Evolutionary conservation across 352 stramenopile genomes (phyloP).

Genomic region (Pythium insidiosum): DNA sequence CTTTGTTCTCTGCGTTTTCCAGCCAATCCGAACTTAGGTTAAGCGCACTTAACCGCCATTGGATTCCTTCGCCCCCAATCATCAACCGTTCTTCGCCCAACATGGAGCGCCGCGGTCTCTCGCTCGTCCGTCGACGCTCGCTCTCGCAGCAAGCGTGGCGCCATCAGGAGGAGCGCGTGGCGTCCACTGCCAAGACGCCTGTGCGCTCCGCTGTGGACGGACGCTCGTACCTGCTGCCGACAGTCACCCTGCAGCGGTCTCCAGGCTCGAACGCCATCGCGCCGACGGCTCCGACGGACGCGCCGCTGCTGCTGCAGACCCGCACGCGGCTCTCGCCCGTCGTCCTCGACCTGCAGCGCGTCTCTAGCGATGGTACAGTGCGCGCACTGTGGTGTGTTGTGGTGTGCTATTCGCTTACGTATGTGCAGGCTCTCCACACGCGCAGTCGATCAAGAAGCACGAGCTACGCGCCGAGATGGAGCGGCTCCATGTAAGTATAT

Average conservation of each 20-base stretch:
- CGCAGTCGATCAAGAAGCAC: conserved; percentile 70
- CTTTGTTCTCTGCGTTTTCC: too few species aligned
- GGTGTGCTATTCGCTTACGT: conserved; percentile 1
- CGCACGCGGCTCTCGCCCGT: conserved; percentile 41
- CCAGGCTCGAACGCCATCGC: conserved; percentile 9
- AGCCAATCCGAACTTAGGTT: too few species aligned
- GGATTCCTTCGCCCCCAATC: too few species aligned
- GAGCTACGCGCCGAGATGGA: conserved; percentile 62
- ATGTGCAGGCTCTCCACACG: conserved; percentile 53
- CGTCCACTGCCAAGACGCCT: conserved; percentile 6
- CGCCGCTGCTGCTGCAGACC: conserved; percentile 34
- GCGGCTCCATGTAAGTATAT: conserved; percentile 42
- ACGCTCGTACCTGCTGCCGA: conserved; percentile 66
- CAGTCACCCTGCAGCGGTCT: conserved; percentile 40
- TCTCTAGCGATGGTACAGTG: conserved; percentile 59
- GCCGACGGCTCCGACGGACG: conserved; percentile 13
- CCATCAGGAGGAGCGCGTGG: conserved; percentile 26
- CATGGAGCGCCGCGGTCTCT: too few species aligned
- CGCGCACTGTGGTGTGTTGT: too few species aligned
- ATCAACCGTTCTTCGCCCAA: too few species aligned
- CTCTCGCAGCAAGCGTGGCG: conserved; percentile 60
- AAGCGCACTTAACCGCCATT: too few species aligned
- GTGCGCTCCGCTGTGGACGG: conserved; percentile 43
- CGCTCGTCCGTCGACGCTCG: conserved; percentile 24
- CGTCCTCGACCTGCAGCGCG: conserved; percentile 61